These are phyloP conservation scores for Colletotrichum graminicola DNA, from an alignment of 2,329 filamentous ascomycete genomes.

Conservation along the genomic window DNA sequence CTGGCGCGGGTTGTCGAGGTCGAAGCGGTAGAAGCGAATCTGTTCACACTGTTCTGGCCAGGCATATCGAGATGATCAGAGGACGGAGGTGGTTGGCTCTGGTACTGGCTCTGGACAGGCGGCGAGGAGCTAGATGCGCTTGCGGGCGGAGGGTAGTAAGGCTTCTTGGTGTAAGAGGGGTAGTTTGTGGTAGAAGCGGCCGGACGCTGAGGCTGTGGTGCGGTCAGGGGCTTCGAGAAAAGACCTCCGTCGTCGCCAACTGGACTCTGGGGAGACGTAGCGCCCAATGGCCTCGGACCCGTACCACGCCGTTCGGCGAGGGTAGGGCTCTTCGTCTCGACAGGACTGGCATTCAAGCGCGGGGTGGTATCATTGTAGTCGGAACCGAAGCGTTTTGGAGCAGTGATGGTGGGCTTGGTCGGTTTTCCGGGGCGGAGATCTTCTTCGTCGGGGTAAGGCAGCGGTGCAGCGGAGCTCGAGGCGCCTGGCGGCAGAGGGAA, in stretches of 20 bases:
- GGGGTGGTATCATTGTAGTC: constrained; percentile 64
- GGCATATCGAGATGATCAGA: constrained; percentile 54
- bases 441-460: constrained; percentile 82
- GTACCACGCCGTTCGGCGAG: constrained; percentile 86
- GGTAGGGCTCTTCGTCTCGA: constrained; percentile 70
- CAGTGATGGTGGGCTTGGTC: constrained; percentile 52
- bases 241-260: constrained; percentile 82
- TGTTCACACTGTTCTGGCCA: constrained; percentile 66
- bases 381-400: constrained; percentile 60
- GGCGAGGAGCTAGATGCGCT: constrained; percentile 40
- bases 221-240: constrained; percentile 75
- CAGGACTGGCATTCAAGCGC: constrained; percentile 65
- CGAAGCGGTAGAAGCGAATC: constrained; percentile 85
- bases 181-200: constrained; percentile 58
- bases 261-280: constrained; percentile 82
- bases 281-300: constrained; percentile 78
- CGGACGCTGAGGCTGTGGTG: constrained; percentile 57
- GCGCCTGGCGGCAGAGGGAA: constrained; percentile 77
- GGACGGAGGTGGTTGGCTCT: constrained; percentile 48
- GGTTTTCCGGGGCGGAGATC: constrained; percentile 60
- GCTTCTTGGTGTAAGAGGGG: constrained; percentile 66
- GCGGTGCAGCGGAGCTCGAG: constrained; percentile 74
- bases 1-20: constrained; percentile 93
- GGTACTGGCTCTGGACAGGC: constrained; percentile 45
- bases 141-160: constrained; percentile 71